phyloP scores from a whole-genome alignment of 768 basidiomycete genomes.

The Leccinum arenicola region DNA sequence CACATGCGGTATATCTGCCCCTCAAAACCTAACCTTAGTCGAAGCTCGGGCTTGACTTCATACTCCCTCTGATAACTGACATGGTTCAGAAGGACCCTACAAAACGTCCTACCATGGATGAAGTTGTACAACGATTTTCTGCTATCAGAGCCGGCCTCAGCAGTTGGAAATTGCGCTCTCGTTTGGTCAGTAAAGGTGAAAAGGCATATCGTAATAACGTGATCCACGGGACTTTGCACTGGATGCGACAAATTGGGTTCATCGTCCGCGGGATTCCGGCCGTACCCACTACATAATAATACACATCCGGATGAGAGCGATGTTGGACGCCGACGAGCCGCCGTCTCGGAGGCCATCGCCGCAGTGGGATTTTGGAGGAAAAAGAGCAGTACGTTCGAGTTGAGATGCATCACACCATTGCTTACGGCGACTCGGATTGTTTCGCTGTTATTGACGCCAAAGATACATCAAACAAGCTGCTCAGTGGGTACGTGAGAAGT shows the following conservation, averaged over 20 bases:
- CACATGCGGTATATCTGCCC: too few species aligned
- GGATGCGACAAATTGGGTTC: slow-evolving; percentile 23
- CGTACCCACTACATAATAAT: slow-evolving; percentile 18
- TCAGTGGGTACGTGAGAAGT: slow-evolving; percentile 61
- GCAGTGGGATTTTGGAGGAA: slow-evolving; percentile 90
- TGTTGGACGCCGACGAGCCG: slow-evolving; percentile 61
- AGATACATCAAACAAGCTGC: slow-evolving; percentile 80
- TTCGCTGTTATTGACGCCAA: too few species aligned
- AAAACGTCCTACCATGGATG: slow-evolving; percentile 36
- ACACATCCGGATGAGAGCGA: slow-evolving; percentile 23
- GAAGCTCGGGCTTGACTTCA: slow-evolving; percentile 25
- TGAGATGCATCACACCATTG: neutral
- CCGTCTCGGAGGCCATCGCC: slow-evolving; percentile 49
- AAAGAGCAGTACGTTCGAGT: slow-evolving; percentile 55
- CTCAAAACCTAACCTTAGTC: too few species aligned
- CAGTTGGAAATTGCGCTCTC: slow-evolving; percentile 29
- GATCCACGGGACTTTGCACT: slow-evolving; percentile 14
- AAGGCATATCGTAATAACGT: neutral
- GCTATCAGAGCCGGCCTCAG: slow-evolving; percentile 11
- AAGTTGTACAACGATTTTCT: slow-evolving; percentile 19
- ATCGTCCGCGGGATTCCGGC: slow-evolving; percentile 17
- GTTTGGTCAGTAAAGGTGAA: slow-evolving; percentile 10
- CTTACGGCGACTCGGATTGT: neutral
- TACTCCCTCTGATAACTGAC: slow-evolving; percentile 32
- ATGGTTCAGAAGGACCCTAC: slow-evolving; percentile 39